A percentile compares a stretch with the other conserved stretches of the same genome.
These are phyloP conservation scores for Prillingera fragicola DNA, from an alignment of 1,284 basidiomycete genomes.

Conservation along the genomic window DNA sequence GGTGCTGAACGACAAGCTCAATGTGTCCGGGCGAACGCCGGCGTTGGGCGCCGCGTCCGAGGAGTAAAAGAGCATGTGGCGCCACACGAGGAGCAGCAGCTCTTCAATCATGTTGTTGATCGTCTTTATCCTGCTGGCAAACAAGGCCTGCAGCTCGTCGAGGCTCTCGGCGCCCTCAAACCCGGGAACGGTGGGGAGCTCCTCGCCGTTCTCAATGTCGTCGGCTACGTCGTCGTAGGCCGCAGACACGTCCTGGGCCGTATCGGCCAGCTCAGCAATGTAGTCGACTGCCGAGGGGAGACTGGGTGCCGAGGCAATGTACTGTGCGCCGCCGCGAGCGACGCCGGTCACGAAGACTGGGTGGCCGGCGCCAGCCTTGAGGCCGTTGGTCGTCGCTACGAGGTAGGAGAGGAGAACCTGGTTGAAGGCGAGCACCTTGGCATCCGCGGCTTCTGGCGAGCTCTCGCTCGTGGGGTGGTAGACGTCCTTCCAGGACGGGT, in stretches of 20 bases:
- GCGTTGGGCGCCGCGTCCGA: conserved; percentile 32
- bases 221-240: conserved; percentile 32
- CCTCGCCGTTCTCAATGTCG: conserved; percentile 22
- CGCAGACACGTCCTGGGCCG: conserved; percentile 23
- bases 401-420: conserved; percentile 40
- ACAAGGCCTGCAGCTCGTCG: conserved; percentile 14
- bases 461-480: conserved; percentile 5
- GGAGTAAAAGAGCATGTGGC: conserved; percentile 63
- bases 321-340: conserved; percentile 14
- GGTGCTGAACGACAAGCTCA: conserved; percentile 28
- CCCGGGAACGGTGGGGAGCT: conserved; percentile 9
- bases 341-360: conserved; percentile 40
- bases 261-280: conserved; percentile 32
- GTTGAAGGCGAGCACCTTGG: conserved; percentile 33
- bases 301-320: conserved; percentile 32
- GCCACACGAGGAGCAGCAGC: conserved; percentile 74
- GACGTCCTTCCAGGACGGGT: conserved; percentile 55
- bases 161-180: conserved; percentile 8
- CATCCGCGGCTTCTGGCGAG: background rate
- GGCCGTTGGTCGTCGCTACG: conserved; percentile 26
- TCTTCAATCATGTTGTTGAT: conserved; percentile 63
- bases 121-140: conserved; percentile 3
- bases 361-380: conserved; percentile 31
- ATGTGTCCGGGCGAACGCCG: conserved; percentile 33
- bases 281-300: conserved; percentile 29